Percentiles rank a stretch among this genome's conserved stretches.
phyloP scores from a whole-genome alignment of 2,329 filamentous ascomycete species.

The Scedosporium aurantiacum region DNA sequence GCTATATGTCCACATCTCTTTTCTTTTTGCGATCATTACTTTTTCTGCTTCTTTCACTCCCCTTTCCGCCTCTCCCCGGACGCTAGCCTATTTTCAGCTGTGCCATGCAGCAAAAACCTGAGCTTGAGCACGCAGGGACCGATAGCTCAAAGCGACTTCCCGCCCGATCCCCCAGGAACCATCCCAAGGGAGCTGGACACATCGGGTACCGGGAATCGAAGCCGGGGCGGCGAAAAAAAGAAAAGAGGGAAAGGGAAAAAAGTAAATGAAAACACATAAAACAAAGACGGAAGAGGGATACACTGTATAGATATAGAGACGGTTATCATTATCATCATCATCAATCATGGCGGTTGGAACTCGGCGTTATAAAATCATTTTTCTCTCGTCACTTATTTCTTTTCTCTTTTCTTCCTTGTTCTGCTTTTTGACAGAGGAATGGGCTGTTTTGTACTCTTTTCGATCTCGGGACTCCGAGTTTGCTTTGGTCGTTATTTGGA shows the following conservation, averaged over 20 bases:
- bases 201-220: not conserved
- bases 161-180: not conserved
- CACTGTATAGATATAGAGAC: constrained; percentile 2
- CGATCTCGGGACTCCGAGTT: too few relatives aligned
- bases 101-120: not conserved
- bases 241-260: constrained; percentile 4
- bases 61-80: not conserved
- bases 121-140: not conserved
- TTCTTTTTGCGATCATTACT: not conserved
- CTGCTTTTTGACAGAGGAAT: not conserved
- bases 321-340: constrained; percentile 1
- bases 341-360: not conserved
- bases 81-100: not conserved
- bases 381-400: not conserved
- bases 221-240: not conserved
- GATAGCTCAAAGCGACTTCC: not conserved
- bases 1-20: not conserved
- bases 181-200: not conserved
- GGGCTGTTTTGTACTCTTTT: too few relatives aligned
- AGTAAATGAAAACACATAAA: not conserved
- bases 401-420: not conserved
- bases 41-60: not conserved
- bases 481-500: too few relatives aligned
- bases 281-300: not conserved
- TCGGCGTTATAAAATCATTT: not conserved